phyloP scores from a whole-genome alignment of 228 moss, liverwort and hornwort species.

The Sphagnum fallax region DNA sequence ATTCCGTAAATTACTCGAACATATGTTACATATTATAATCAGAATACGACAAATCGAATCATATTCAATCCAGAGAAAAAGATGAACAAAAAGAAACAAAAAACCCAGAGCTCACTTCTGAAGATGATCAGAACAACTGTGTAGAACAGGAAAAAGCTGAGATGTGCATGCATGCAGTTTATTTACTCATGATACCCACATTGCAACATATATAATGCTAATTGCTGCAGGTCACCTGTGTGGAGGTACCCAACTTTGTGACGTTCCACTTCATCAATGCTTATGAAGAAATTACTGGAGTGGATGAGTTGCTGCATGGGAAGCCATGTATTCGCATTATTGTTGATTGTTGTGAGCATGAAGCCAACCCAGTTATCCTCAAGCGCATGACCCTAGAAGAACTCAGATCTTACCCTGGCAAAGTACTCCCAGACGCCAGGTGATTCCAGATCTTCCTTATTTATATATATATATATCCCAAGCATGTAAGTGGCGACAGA shows the following conservation, averaged over 20 bases:
- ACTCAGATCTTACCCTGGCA: slow-evolving; percentile 19
- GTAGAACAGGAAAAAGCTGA: no score
- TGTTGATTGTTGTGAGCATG: slow-evolving; percentile 26
- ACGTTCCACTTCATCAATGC: slow-evolving; percentile 35
- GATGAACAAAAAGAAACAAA: no score
- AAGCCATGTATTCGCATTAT: slow-evolving; percentile 8
- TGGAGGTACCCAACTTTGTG: slow-evolving; percentile 27
- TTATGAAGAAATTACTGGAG: slow-evolving; percentile 17
- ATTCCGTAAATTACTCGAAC: no score
- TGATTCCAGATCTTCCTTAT: background rate
- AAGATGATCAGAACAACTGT: no score
- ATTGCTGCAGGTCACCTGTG: slow-evolving; percentile 14
- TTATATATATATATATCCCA: background rate
- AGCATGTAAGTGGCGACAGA: no score
- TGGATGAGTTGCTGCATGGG: slow-evolving; percentile 5
- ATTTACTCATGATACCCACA: no score
- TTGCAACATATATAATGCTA: no score
- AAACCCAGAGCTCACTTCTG: no score
- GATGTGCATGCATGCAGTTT: no score
- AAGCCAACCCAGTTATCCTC: slow-evolving; percentile 27
- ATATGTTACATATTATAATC: no score
- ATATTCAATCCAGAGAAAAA: no score
- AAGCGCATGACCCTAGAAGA: slow-evolving; percentile 22
- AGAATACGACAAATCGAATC: no score
- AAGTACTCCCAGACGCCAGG: slow-evolving; percentile 27